Evolutionary conservation across 345 rosid genomes (phyloP), one percentile per base, ranked within the genome.

Genomic region (Physaria fendleri): DNA sequence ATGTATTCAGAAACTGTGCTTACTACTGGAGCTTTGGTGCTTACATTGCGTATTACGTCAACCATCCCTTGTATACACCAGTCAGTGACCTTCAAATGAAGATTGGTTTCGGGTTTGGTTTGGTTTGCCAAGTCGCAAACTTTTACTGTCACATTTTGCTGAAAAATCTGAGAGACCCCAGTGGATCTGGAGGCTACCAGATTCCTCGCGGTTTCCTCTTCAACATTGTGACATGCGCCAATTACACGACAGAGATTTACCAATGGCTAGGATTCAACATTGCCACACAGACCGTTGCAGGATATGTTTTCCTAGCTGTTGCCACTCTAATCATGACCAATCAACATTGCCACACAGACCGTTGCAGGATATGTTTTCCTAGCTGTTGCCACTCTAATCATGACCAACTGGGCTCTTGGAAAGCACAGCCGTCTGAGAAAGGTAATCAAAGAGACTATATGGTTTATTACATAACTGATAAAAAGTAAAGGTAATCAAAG

Each of bases 361-460:
- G 35, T 85, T 43, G 95, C 97, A 0, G 99, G 97, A 54, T 93
- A 85, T 13, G 46, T 90, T 45, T 93, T 93, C 76, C 83, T 85
- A 12, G 74, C 76, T 64, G 97, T 90, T 50, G 99, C 99, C 0
- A 15, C 95, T 66, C 10, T 44, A 17, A 93, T 90, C 76, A 93
- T 93, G 99, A 85, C 92, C 49, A 93, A 90, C 16, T 93, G 99
- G 99, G 99, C 99, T 59, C 89, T 93, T 32, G 83, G 92, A 38
- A 93, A 93, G 84, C 99, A 93, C 68, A 78, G 84, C 10, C 85
- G 97, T 30, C 65, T 93, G 81, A 89, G 72, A 77, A 87, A 93
- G 97, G 99, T 89, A 79, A 62, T n/a, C n/a, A 50, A n/a, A n/a
- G 12, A 14, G 33, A 13, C 32, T 30, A 13, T 28, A 6, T 11